Evolutionary conservation across 2,329 filamentous ascomycete genomes (phyloP).

Genomic region (Beauveria medogensis): DNA sequence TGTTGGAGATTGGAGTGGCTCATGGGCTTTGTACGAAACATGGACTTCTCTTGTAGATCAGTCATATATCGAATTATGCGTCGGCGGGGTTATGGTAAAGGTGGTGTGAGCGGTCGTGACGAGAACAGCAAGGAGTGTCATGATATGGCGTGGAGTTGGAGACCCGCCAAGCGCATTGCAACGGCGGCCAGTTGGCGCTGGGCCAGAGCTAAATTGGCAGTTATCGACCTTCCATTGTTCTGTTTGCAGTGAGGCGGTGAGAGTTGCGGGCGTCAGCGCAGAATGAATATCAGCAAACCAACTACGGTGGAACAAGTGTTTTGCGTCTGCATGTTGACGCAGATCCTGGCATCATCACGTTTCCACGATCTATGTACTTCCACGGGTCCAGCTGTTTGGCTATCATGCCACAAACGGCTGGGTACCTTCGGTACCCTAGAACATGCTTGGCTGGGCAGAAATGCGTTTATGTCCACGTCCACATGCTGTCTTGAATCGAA

Average conservation of each 20-base stretch:
- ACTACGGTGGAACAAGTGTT: neutral
- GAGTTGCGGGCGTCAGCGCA: neutral
- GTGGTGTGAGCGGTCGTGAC: neutral
- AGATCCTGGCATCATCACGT: neutral
- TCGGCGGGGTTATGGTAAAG: neutral
- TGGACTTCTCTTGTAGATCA: neutral
- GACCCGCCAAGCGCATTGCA: constrained; percentile 2
- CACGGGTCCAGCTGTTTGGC: neutral
- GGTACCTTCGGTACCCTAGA: neutral
- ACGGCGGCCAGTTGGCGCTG: neutral
- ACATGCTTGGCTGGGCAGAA: neutral
- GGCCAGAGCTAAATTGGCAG: neutral
- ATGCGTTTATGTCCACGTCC: neutral
- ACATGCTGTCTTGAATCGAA: neutral
- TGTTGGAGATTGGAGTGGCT: neutral
- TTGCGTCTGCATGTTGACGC: neutral
- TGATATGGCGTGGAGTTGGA: constrained; percentile 5
- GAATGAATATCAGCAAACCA: neutral
- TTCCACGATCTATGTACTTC: neutral
- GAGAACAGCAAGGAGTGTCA: neutral
- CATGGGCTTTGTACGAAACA: neutral
- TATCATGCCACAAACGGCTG: no score
- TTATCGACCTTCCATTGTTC: neutral
- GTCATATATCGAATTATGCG: neutral
- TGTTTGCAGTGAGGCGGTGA: neutral